Evolutionary conservation across 1,139 yeast species (phyloP), one percentile per base, ranked within the genome.

Genomic region (Geotrichum europaeum): DNA sequence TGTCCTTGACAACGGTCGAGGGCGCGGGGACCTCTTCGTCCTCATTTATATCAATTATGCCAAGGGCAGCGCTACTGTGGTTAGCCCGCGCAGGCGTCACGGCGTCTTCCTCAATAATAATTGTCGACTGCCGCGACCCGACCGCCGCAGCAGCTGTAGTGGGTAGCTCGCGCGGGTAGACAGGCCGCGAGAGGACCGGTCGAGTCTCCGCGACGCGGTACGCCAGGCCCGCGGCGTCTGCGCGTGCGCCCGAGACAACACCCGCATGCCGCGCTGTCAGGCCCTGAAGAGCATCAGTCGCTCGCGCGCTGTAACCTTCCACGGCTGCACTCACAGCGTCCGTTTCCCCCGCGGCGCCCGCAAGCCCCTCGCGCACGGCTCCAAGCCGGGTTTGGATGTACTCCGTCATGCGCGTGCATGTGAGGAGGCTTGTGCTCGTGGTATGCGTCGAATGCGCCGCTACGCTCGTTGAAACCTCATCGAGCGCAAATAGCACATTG

Each of bases 161-260:
- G 6, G 57, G 57, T 15, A 55, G 49, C 47, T 47, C 57, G 22
- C 45, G 49, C 24, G 52, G 49, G 24, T 55, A 55, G 24, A 32
- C 53, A 32, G 47, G 47, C 47, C 47, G 18, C n/a, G 20, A 15
- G 10, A 40, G 13, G 9, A n/a, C 22, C 7, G 47, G 47, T 4
- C 47, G 47, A n/a, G n/a, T n/a, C 22, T 40, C 20, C 47, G 47
- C 18, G 22, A 40, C 22, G 9, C 20, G 5, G 22, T 40, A 40
- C 13, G 5, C 18, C 20, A 40, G 20, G 20, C 18, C 20, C 10
- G 47, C 20, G 22, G 22, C 47, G 13, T 40, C 47, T 18, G n/a
- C 20, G 9, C 47, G 47, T 7, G 47, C 47, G 9, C 18, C 47
- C n/a, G 47, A 40, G 4, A 40, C 47, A 40, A 40, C 18, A n/a